Conservation (phyloP, 202 grass and related monocot species). For the Saccharum hybrid region DNA sequence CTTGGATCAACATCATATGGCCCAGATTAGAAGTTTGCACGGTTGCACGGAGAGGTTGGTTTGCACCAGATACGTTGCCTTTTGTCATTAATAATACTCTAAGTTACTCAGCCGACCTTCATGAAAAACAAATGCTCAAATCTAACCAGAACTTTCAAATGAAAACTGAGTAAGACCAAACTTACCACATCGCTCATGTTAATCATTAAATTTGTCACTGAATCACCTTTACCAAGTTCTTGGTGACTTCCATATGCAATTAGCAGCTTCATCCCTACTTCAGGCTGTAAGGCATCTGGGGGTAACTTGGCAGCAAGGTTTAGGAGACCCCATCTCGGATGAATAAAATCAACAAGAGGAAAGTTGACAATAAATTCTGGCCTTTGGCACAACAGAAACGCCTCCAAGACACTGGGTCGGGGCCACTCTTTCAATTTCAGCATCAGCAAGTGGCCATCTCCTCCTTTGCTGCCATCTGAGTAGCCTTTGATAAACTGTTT, state of each 20-base stretch:
- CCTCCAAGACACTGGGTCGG: slow-evolving; percentile 63
- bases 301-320: slow-evolving; percentile 93
- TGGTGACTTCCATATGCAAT: slow-evolving; percentile 73
- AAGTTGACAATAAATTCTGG: slow-evolving; percentile 98
- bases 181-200: slow-evolving; percentile 95
- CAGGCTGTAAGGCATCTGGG: slow-evolving; percentile 68
- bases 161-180: slow-evolving; percentile 41
- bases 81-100: slow-evolving; percentile 4
- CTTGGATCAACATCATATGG: too few species aligned
- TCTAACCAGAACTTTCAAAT: slow-evolving; percentile 20
- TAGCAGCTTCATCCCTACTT: slow-evolving; percentile 75
- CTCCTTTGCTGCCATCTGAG: slow-evolving; percentile 60
- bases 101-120: slow-evolving; percentile 1
- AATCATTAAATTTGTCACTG: slow-evolving; percentile 74
- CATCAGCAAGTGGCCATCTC: slow-evolving; percentile 56
- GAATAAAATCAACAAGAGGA: slow-evolving; percentile 94
- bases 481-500: slow-evolving; percentile 89
- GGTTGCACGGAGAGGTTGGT: too few species aligned
- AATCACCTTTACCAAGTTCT: slow-evolving; percentile 59
- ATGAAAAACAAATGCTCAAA: slow-evolving; percentile 30
- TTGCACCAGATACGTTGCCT: too few species aligned
- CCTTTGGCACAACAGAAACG: slow-evolving; percentile 84
- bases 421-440: slow-evolving; percentile 96
- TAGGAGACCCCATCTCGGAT: slow-evolving; percentile 90
- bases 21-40: too few species aligned